A percentile compares a stretch with the other conserved stretches of the same genome.
These are phyloP conservation scores for Fusarium anthophilum DNA, from an alignment of 2,329 filamentous ascomycete species.

Conservation along the genomic window DNA sequence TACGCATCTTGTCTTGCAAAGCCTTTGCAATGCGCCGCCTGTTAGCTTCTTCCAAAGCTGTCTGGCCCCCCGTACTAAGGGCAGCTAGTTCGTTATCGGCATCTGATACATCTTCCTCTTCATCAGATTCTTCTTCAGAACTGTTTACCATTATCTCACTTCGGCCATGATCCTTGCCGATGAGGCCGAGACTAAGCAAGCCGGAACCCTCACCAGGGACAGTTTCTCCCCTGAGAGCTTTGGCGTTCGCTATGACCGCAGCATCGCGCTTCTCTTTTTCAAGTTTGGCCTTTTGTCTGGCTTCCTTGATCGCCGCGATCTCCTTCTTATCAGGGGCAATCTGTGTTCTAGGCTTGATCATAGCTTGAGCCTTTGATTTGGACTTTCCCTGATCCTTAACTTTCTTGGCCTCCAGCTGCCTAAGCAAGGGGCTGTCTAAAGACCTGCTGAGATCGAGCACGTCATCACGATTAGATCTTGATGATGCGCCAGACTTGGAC, in stretches of 20 bases:
- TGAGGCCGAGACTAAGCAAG: slow-evolving; percentile 73
- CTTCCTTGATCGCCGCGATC: slow-evolving; percentile 68
- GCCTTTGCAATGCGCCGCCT: slow-evolving; percentile 53
- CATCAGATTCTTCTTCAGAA: slow-evolving; percentile 78
- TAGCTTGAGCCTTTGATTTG: slow-evolving; percentile 45
- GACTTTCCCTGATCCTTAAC: slow-evolving; percentile 43
- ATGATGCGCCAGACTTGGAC: slow-evolving; percentile 60
- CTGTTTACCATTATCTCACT: slow-evolving; percentile 92
- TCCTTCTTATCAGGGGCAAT: slow-evolving; percentile 48
- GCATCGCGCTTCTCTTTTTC: slow-evolving; percentile 78
- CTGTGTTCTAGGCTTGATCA: slow-evolving; percentile 45
- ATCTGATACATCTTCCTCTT: slow-evolving; percentile 66
- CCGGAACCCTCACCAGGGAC: slow-evolving; percentile 79
- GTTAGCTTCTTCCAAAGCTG: slow-evolving; percentile 60
- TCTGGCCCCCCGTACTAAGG: slow-evolving; percentile 58
- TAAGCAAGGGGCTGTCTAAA: slow-evolving; percentile 58
- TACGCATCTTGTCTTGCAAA: slow-evolving; percentile 66
- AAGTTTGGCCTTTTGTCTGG: slow-evolving; percentile 77
- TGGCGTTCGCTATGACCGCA: slow-evolving; percentile 75
- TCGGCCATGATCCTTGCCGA: slow-evolving; percentile 82
- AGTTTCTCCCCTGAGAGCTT: slow-evolving; percentile 53
- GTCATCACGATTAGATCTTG: slow-evolving; percentile 57
- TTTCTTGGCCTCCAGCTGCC: slow-evolving; percentile 55
- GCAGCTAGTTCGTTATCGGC: slow-evolving; percentile 63
- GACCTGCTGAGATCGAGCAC: slow-evolving; percentile 58